A percentile compares a stretch with the other conserved stretches of the same genome.
These are phyloP conservation scores for Suillus placidus DNA, from an alignment of 768 basidiomycete genomes.

Conservation along the genomic window DNA sequence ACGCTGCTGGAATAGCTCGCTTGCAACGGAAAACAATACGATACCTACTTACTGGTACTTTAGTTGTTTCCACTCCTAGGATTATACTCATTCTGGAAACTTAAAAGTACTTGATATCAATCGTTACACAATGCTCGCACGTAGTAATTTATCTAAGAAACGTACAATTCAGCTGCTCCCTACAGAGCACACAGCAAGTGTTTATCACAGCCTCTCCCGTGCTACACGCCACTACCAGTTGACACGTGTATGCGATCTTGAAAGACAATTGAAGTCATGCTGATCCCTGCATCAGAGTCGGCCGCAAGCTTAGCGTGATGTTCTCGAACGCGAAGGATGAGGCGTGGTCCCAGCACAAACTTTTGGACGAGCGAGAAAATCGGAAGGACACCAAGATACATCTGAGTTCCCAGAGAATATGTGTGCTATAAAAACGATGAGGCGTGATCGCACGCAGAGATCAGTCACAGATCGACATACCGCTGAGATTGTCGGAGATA, in stretches of 20 bases:
- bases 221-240: neutral
- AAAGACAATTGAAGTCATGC: neutral
- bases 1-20: neutral
- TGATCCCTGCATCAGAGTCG: neutral
- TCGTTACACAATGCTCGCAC: too few species aligned
- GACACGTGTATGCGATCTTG: neutral
- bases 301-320: neutral
- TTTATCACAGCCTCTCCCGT: neutral
- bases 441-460: neutral
- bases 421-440: neutral
- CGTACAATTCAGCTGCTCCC: neutral
- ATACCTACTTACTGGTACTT: neutral
- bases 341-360: neutral
- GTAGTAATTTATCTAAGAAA: neutral
- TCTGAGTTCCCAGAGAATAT: neutral
- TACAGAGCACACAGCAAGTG: neutral
- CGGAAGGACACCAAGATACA: neutral
- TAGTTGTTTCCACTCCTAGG: neutral
- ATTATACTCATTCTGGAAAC: neutral
- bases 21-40: neutral
- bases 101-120: neutral
- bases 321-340: neutral
- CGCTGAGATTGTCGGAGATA: neutral
- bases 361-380: neutral
- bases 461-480: neutral